Conservation (phyloP, 2,329 filamentous ascomycete species). For the Alternaria conjuncta region DNA sequence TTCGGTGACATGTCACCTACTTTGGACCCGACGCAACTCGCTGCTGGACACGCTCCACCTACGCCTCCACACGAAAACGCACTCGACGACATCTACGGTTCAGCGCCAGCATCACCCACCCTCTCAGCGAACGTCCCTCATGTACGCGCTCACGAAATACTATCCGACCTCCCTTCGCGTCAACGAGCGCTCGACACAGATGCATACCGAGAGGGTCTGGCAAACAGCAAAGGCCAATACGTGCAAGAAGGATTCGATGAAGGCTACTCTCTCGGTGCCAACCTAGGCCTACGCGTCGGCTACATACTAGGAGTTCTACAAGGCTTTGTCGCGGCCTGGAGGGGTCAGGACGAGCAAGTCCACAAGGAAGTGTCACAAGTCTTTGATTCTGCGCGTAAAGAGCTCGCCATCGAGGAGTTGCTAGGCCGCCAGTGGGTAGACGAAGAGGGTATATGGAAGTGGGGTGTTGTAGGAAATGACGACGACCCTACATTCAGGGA, state of each 20-base stretch:
- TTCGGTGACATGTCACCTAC: slow-evolving; percentile 34
- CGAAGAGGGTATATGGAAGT: slow-evolving; percentile 74
- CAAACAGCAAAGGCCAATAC: slow-evolving; percentile 73
- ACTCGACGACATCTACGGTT: slow-evolving; percentile 57
- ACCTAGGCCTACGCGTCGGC: slow-evolving; percentile 76
- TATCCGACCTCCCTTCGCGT: slow-evolving; percentile 76
- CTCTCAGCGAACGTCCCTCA: slow-evolving; percentile 10
- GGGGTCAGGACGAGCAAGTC: slow-evolving; percentile 31
- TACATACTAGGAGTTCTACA: slow-evolving; percentile 79
- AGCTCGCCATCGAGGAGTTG: slow-evolving; percentile 67
- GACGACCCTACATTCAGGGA: slow-evolving; percentile 46
- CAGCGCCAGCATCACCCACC: slow-evolving; percentile 49
- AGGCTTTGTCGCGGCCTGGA: slow-evolving; percentile 65
- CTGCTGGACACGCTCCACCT: slow-evolving; percentile 38
- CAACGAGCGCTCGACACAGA: slow-evolving; percentile 79
- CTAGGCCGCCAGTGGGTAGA: slow-evolving; percentile 73
- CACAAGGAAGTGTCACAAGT: slow-evolving; percentile 37
- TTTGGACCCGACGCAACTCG: slow-evolving; percentile 33
- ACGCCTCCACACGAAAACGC: slow-evolving; percentile 43
- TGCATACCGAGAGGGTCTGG: slow-evolving; percentile 89
- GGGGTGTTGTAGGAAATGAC: slow-evolving; percentile 55
- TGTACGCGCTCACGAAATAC: slow-evolving; percentile 50
- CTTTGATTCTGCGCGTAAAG: slow-evolving; percentile 58
- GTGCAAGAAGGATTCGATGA: slow-evolving; percentile 92
- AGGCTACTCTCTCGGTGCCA: slow-evolving; percentile 83